phyloP scores from a whole-genome alignment of 1,284 basidiomycete species.

The Gymnopus androsaceus region DNA sequence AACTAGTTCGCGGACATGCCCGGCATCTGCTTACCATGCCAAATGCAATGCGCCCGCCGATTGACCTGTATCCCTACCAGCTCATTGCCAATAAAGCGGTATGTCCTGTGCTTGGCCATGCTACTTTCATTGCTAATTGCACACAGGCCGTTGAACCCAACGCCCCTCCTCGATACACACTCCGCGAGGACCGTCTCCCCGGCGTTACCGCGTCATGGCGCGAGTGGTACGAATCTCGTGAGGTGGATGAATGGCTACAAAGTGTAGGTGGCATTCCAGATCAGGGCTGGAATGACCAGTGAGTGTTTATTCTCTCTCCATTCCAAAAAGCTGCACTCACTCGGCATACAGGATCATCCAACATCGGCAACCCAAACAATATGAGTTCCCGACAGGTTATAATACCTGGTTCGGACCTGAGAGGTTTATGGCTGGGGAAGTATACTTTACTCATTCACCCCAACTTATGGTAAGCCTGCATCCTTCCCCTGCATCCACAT shows the following conservation, averaged over 20 bases:
- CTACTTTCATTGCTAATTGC: background rate
- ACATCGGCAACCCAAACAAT: constrained; percentile 61
- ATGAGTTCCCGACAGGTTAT: constrained; percentile 97
- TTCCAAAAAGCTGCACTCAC: background rate
- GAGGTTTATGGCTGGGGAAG: constrained; percentile 85
- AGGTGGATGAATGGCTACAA: constrained; percentile 95
- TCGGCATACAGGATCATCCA: constrained; percentile 47
- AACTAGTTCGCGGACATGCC: constrained; percentile 75
- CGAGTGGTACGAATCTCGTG: constrained; percentile 78
- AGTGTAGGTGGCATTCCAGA: constrained; percentile 84
- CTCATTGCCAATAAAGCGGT: constrained; percentile 82
- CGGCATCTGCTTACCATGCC: constrained; percentile 60
- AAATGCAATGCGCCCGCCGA: constrained; percentile 49
- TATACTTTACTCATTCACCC: constrained; percentile 83
- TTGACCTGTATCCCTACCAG: constrained; percentile 81
- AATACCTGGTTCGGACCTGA: constrained; percentile 84
- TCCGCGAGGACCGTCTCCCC: constrained; percentile 75
- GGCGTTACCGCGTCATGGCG: constrained; percentile 81
- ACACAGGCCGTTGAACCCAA: constrained; percentile 63
- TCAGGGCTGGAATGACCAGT: constrained; percentile 89
- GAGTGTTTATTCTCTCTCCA: constrained; percentile 25
- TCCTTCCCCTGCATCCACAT: constrained; percentile 2
- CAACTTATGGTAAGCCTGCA: constrained; percentile 68
- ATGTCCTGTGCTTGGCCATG: constrained; percentile 14
- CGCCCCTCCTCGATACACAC: constrained; percentile 60